Evolutionary conservation across 441 rosid genomes (phyloP).

Genomic region (Melianthus villosus): DNA sequence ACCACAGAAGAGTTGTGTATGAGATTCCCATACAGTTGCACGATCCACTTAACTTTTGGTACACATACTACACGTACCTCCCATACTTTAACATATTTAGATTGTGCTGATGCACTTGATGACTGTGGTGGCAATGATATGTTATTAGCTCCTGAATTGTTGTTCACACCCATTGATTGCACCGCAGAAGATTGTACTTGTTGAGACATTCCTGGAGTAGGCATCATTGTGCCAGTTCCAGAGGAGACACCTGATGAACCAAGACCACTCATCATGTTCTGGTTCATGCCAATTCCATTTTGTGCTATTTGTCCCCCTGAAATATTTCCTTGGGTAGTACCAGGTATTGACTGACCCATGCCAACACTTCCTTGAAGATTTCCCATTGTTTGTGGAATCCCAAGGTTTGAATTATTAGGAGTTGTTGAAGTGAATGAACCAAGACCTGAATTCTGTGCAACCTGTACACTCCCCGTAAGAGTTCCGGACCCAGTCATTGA

Average conservation of each 20-base stretch:
- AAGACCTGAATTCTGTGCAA: conserved; percentile 40
- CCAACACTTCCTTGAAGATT: conserved; percentile 30
- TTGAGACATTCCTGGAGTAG: conserved; percentile 85
- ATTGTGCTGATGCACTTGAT: conserved; percentile 44
- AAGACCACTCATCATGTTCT: conserved; percentile 50
- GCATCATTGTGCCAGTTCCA: conserved; percentile 67
- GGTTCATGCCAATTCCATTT: conserved; percentile 58
- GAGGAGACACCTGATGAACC: conserved; percentile 50
- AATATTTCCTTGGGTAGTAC: conserved; percentile 72
- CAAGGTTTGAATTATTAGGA: conserved; percentile 48
- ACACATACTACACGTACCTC: conserved; percentile 36
- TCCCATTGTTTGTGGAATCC: conserved; percentile 56
- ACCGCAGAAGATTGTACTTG: conserved; percentile 55
- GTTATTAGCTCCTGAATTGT: conserved; percentile 46
- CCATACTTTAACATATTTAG: conserved; percentile 90
- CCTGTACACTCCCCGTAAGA: conserved; percentile 47
- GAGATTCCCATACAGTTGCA: too few relatives aligned
- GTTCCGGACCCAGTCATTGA: conserved; percentile 55
- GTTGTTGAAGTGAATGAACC: conserved; percentile 49
- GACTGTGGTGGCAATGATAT: conserved; percentile 60
- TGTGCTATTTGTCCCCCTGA: conserved; percentile 72
- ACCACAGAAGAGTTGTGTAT: too few relatives aligned
- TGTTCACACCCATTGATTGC: conserved; percentile 49
- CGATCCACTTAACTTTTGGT: too few relatives aligned
- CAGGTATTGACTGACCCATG: conserved; percentile 36